Evolutionary conservation across 2,329 filamentous ascomycete species (phyloP).

Genomic region (Tolypocladium nubicola): DNA sequence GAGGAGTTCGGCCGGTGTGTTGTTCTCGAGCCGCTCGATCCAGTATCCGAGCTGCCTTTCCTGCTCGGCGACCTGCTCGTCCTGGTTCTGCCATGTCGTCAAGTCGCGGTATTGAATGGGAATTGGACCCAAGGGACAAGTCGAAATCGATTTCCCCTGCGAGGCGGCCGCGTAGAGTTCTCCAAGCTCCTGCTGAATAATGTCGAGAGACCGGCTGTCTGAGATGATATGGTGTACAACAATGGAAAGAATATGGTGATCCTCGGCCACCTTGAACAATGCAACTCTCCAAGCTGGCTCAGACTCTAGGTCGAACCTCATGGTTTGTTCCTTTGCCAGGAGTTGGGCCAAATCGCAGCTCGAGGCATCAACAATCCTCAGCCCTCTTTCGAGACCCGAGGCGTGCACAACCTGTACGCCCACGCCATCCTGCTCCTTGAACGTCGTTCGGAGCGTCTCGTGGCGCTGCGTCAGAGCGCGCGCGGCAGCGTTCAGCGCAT

Average conservation of each 20-base stretch:
- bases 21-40: too few relatives aligned
- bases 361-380: neutral
- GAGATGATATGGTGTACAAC: slow-evolving; percentile 18
- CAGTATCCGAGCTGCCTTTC: too few relatives aligned
- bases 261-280: slow-evolving; percentile 3
- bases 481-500: slow-evolving; percentile 3
- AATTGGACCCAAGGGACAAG: too few relatives aligned
- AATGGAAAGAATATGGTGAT: slow-evolving; percentile 13
- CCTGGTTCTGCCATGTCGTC: too few relatives aligned
- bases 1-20: too few relatives aligned
- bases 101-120: too few relatives aligned
- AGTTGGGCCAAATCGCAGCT: neutral
- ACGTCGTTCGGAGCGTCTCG: slow-evolving; percentile 11
- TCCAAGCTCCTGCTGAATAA: slow-evolving; percentile 10
- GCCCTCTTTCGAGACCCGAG: too few relatives aligned
- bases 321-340: slow-evolving; percentile 7
- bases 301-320: slow-evolving; percentile 10
- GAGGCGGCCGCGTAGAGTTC: neutral
- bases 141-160: too few relatives aligned
- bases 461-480: slow-evolving; percentile 11
- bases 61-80: too few relatives aligned
- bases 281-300: slow-evolving; percentile 13
- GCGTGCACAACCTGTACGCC: too few relatives aligned
- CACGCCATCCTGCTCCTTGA: neutral
- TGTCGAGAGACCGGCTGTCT: slow-evolving; percentile 17